Conservation (phyloP, 805 yeast genomes). For the Metahyphopichia silvanorum region DNA sequence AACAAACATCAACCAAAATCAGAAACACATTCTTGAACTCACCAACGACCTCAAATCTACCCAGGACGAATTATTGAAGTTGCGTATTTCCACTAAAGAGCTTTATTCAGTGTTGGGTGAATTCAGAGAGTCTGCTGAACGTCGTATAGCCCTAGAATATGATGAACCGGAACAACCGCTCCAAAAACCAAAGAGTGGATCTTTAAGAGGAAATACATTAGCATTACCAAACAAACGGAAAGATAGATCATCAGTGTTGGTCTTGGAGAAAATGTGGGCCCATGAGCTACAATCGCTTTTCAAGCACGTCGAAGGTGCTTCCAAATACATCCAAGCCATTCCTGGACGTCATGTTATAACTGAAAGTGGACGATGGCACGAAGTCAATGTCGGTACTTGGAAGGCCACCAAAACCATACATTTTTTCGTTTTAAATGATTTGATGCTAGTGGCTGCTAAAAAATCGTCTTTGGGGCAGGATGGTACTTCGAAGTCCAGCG, state of each 20-base stretch:
- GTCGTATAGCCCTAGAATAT: conserved; percentile 47
- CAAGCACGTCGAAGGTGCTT: conserved; percentile 89
- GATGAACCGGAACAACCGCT: conserved; percentile 13
- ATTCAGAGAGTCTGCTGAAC: conserved; percentile 60
- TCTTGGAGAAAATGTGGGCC: conserved; percentile 81
- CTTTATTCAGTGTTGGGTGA: conserved; percentile 56
- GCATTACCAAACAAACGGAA: conserved; percentile 20
- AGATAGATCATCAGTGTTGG: conserved; percentile 67
- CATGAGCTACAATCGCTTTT: conserved; percentile 65
- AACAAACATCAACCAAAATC: conserved; percentile 57
- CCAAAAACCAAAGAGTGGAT: conserved; percentile 9
- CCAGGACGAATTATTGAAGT: conserved; percentile 56
- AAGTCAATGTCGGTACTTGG: conserved; percentile 80
- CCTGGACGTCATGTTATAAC: conserved; percentile 80
- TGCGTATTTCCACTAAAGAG: conserved; percentile 59
- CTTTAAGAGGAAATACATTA: conserved; percentile 6
- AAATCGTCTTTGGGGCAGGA: conserved; percentile 32
- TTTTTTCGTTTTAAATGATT: conserved; percentile 73
- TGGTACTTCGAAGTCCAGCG: conserved; percentile 10
- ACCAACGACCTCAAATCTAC: conserved; percentile 62
- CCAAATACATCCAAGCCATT: conserved; percentile 65
- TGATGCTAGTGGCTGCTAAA: conserved; percentile 68
- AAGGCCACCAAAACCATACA: conserved; percentile 75
- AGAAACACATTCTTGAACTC: conserved; percentile 56
- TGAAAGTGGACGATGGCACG: conserved; percentile 84